Conservation (phyloP, 192 early-diverging fungal genomes). For the Spinellus fusiger region DNA sequence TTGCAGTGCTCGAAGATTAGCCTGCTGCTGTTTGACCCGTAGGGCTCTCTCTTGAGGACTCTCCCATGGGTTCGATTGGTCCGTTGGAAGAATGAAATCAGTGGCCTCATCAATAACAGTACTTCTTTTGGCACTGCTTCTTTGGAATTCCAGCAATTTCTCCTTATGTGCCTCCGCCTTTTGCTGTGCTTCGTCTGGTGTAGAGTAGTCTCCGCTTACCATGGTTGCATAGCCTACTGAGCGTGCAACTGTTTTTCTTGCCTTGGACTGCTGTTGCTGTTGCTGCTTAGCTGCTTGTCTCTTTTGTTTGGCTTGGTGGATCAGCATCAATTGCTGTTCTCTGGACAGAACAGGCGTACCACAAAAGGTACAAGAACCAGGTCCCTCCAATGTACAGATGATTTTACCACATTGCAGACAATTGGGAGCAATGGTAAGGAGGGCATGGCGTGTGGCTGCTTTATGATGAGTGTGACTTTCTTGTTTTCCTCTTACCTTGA, state of each 20-base stretch:
- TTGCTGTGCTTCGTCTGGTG: background rate
- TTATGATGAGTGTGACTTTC: background rate
- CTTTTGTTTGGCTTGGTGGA: constrained; percentile 44
- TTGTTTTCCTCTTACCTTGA: constrained; percentile 28
- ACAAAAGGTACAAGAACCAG: constrained; percentile 53
- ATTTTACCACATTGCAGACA: constrained; percentile 57
- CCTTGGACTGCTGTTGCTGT: constrained; percentile 26
- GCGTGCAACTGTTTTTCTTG: constrained; percentile 14
- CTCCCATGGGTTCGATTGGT: constrained; percentile 45
- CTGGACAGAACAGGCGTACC: constrained; percentile 42
- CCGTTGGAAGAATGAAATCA: constrained; percentile 48
- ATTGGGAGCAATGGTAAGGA: constrained; percentile 49
- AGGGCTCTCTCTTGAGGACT: constrained; percentile 39
- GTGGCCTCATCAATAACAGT: constrained; percentile 47
- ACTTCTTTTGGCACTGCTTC: constrained; percentile 39
- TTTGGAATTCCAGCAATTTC: constrained; percentile 40
- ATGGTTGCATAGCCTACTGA: constrained; percentile 41
- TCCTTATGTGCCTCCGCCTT: constrained; percentile 44
- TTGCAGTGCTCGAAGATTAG: constrained; percentile 38
- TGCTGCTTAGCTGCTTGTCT: constrained; percentile 32
- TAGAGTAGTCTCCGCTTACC: constrained; percentile 27
- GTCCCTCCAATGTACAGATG: constrained; percentile 47
- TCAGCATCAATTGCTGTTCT: constrained; percentile 45
- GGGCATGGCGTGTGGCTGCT: constrained; percentile 47
- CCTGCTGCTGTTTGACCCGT: constrained; percentile 35